Percentiles rank a stretch among this genome's conserved stretches.
These are phyloP conservation scores for Citrus mangshanensis DNA, from an alignment of 345 rosid genomes.

Conservation along the genomic window DNA sequence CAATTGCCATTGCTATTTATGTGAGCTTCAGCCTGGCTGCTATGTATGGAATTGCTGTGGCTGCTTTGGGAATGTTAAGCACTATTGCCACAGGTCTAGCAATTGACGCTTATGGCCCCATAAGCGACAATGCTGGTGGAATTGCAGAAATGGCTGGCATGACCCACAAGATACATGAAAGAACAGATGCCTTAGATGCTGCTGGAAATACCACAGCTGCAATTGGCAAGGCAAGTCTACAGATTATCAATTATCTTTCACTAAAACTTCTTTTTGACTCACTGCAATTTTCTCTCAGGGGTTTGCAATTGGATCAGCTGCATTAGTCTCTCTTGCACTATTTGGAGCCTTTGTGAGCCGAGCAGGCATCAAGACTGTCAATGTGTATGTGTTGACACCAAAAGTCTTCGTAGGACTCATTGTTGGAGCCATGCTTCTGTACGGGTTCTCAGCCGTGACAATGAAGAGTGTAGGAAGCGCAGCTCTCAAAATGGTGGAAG, in stretches of 20 bases:
- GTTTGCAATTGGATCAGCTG: constrained; percentile 76
- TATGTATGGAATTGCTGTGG: constrained; percentile 70
- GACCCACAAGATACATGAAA: constrained; percentile 58
- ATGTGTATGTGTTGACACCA: constrained; percentile 58
- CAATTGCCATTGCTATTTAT: constrained; percentile 54
- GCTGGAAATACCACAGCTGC: constrained; percentile 80
- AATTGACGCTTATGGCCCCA: constrained; percentile 72
- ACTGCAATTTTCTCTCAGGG: constrained; percentile 32
- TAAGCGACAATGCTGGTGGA: constrained; percentile 70
- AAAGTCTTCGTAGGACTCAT: constrained; percentile 64
- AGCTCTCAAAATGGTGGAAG: constrained; percentile 77
- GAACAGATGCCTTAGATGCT: constrained; percentile 65
- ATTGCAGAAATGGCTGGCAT: constrained; percentile 71
- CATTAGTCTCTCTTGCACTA: constrained; percentile 64
- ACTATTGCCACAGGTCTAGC: constrained; percentile 64
- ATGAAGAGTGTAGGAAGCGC: constrained; percentile 80
- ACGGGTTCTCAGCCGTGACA: constrained; percentile 75
- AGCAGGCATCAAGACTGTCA: constrained; percentile 55
- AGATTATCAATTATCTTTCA: neutral
- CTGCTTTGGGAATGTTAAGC: constrained; percentile 73
- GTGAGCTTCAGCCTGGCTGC: constrained; percentile 71
- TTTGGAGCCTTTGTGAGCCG: constrained; percentile 72
- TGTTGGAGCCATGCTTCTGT: constrained; percentile 78
- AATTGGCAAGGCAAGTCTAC: constrained; percentile 56
- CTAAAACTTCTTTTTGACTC: neutral